Evolutionary conservation across 768 basidiomycete species (phyloP).

Genomic region (Suillus decipiens): DNA sequence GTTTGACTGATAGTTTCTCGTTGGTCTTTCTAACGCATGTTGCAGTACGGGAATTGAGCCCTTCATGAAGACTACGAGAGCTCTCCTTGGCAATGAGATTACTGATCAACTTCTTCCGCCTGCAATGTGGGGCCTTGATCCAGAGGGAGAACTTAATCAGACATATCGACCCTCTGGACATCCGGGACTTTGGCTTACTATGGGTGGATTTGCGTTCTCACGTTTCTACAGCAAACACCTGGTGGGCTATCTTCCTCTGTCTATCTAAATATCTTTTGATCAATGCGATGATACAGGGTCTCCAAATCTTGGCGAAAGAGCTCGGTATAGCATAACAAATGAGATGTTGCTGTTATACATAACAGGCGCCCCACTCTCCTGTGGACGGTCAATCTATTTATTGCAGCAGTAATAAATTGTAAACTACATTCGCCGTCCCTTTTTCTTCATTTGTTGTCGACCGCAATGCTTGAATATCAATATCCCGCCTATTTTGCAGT

Average conservation of each 20-base stretch:
- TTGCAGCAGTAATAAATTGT: too few relatives aligned
- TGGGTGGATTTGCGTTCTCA: not conserved
- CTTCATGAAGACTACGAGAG: not conserved
- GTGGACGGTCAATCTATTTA: too few relatives aligned
- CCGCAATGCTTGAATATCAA: too few relatives aligned
- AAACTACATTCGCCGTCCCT: too few relatives aligned
- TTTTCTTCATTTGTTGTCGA: too few relatives aligned
- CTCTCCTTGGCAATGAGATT: not conserved
- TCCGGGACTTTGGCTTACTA: conserved; percentile 3
- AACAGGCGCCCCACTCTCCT: too few relatives aligned
- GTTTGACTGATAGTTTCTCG: conserved; percentile 25
- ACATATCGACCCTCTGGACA: not conserved
- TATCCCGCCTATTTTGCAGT: too few relatives aligned
- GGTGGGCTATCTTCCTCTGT: not conserved
- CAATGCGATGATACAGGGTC: not conserved
- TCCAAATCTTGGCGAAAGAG: not conserved
- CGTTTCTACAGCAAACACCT: conserved; percentile 2
- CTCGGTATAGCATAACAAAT: not conserved
- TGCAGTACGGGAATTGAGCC: conserved; percentile 1
- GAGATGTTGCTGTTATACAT: not conserved
- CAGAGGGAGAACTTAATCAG: not conserved
- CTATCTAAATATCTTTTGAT: not conserved
- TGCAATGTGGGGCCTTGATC: not conserved
- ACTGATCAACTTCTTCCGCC: not conserved
- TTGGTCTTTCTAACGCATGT: not conserved